These are phyloP conservation scores for Aristolochia fimbriata DNA, from an alignment of 164 flowering plant species.

Conservation along the genomic window DNA sequence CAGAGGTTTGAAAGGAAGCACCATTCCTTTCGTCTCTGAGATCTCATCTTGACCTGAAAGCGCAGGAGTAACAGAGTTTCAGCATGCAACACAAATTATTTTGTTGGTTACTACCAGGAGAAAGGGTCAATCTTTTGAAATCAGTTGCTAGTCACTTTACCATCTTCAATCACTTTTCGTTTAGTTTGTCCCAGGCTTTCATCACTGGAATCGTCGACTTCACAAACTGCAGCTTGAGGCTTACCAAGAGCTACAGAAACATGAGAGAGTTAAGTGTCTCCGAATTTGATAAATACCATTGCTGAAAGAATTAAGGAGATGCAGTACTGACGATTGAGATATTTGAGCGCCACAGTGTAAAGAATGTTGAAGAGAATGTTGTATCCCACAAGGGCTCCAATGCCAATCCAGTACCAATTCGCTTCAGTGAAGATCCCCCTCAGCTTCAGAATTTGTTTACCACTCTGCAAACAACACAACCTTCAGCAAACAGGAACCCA, in stretches of 20 bases:
- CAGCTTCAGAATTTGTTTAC: constrained; percentile 12
- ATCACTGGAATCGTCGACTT: constrained; percentile 33
- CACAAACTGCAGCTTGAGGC: constrained; percentile 54
- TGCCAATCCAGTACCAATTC: constrained; percentile 87
- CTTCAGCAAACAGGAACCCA: neutral
- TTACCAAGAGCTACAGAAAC: constrained; percentile 48
- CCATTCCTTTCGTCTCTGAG: constrained; percentile 70
- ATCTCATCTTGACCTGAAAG: constrained; percentile 6
- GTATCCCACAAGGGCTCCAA: constrained; percentile 58
- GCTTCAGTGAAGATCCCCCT: constrained; percentile 31
- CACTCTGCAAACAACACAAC: constrained; percentile 11
- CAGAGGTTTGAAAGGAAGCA: constrained; percentile 78
- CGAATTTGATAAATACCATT: neutral
- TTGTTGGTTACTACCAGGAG: neutral
- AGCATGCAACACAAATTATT: too few species aligned
- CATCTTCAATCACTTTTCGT: neutral
- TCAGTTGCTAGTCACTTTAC: neutral
- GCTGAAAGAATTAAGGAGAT: neutral
- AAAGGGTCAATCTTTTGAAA: neutral
- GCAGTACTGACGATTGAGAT: constrained; percentile 50
- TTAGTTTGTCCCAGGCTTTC: constrained; percentile 21
- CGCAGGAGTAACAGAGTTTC: neutral
- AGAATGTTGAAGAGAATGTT: constrained; percentile 61
- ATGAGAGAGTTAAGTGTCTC: neutral
- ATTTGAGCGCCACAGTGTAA: constrained; percentile 66